A percentile compares a stretch with the other conserved stretches of the same genome.
Conservation (phyloP, 176 grass and related monocot species). For the Eragrostis nindensis region DNA sequence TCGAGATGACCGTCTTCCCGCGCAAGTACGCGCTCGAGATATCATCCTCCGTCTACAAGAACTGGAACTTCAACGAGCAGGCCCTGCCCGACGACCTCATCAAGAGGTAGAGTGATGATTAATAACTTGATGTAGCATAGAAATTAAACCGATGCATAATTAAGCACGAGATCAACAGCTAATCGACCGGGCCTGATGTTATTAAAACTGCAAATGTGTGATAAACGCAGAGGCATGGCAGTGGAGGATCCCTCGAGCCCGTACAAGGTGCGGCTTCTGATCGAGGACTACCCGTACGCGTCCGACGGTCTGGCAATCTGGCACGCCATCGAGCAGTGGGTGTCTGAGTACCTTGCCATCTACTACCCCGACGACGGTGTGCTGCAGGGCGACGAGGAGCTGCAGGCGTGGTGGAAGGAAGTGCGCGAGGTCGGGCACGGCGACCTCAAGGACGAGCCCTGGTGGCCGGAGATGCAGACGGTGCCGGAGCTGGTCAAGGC, state of each 20-base stretch:
- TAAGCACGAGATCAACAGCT: no score
- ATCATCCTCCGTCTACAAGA: neutral
- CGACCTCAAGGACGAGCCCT: neutral
- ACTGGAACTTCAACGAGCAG: conserved; percentile 32
- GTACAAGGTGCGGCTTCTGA: conserved; percentile 59
- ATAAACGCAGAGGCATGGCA: conserved; percentile 49
- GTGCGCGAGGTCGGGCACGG: neutral
- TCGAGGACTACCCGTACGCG: conserved; percentile 78
- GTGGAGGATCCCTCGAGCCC: conserved; percentile 50
- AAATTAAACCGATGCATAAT: neutral
- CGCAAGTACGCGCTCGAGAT: conserved; percentile 36
- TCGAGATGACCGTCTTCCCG: conserved; percentile 44
- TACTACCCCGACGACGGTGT: conserved; percentile 61
- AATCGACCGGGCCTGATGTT: no score
- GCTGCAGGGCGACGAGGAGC: conserved; percentile 37
- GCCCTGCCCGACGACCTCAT: neutral
- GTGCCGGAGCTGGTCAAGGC: neutral
- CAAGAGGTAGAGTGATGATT: no score
- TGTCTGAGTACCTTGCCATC: conserved; percentile 66
- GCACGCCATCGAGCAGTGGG: conserved; percentile 70
- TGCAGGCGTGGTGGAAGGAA: neutral
- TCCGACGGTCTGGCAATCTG: conserved; percentile 65
- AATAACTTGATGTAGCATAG: no score
- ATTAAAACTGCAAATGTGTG: no score
- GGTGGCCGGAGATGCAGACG: neutral